Evolutionary conservation across 257 asterid genomes (phyloP).

Genomic region (Mitragyna speciosa): DNA sequence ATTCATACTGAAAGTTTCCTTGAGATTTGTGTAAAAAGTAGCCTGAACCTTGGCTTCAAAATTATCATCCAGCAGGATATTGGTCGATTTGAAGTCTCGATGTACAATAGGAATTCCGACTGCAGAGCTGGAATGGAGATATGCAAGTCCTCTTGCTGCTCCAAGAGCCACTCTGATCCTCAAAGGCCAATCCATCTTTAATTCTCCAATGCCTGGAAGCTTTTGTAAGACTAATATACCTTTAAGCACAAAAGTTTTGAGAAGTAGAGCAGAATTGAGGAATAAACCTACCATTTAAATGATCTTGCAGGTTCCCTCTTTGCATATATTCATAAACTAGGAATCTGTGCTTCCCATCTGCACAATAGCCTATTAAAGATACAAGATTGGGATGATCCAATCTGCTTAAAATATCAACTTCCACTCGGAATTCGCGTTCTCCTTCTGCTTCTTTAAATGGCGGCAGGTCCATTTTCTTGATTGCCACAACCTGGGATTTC

Average conservation of each 20-base stretch:
- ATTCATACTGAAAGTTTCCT: not conserved
- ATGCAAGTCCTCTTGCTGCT: conserved; percentile 93
- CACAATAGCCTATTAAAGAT: conserved; percentile 81
- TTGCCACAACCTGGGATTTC: conserved; percentile 68
- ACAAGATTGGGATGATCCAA: conserved; percentile 92
- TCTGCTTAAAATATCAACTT: conserved; percentile 95
- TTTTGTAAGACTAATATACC: conserved; percentile 2
- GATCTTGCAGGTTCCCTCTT: conserved; percentile 87
- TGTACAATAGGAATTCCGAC: conserved; percentile 94
- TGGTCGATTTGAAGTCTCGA: conserved; percentile 94
- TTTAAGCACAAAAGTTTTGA: not conserved
- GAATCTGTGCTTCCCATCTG: conserved; percentile 94
- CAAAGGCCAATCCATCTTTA: conserved; percentile 89
- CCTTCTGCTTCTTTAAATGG: conserved; percentile 85
- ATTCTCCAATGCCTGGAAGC: conserved; percentile 61
- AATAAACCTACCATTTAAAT: conserved; percentile 66
- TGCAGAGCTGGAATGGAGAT: conserved; percentile 83
- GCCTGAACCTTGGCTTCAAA: conserved; percentile 80
- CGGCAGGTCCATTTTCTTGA: conserved; percentile 94
- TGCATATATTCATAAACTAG: conserved; percentile 86
- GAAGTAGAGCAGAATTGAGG: not conserved
- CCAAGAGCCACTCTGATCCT: conserved; percentile 82
- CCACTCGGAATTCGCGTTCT: conserved; percentile 89
- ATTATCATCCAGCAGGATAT: conserved; percentile 74
- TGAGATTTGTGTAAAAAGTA: not conserved